Percentiles rank a stretch among this genome's conserved stretches.
Conservation (phyloP, 805 yeast genomes). For the Cyberlindnera samutprakarnensis region DNA sequence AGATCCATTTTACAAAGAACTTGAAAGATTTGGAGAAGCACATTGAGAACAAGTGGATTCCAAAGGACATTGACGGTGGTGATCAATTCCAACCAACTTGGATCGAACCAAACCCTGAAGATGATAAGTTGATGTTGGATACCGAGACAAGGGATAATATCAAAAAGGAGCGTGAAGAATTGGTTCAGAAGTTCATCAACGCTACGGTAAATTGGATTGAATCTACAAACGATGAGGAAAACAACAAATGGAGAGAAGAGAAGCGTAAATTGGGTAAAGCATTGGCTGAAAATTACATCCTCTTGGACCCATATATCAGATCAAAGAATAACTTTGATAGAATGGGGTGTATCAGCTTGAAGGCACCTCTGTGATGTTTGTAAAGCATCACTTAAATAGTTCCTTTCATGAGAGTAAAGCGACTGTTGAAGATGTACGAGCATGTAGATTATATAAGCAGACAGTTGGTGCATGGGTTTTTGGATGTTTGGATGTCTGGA, state of each 20-base stretch:
- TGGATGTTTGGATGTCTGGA: no score
- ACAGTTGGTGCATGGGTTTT: no score
- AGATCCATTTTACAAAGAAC: constrained; percentile 75
- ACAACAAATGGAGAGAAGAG: constrained; percentile 41
- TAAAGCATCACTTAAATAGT: no score
- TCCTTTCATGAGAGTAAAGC: no score
- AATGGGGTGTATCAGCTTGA: constrained; percentile 33
- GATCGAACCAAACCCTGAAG: constrained; percentile 49
- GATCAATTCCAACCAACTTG: constrained; percentile 53
- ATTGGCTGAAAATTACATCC: constrained; percentile 55
- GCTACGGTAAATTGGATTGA: constrained; percentile 78
- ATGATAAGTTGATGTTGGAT: constrained; percentile 41
- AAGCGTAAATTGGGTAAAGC: constrained; percentile 45
- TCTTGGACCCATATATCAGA: constrained; percentile 76
- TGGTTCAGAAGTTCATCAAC: constrained; percentile 47
- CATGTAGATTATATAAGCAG: no score
- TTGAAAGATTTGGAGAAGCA: constrained; percentile 57
- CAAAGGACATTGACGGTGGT: constrained; percentile 69
- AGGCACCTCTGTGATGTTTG: constrained; percentile 2
- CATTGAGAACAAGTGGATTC: constrained; percentile 54
- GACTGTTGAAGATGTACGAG: no score
- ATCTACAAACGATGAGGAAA: constrained; percentile 42
- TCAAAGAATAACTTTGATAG: constrained; percentile 76
- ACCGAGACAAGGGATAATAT: constrained; percentile 39
- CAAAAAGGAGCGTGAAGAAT: constrained; percentile 43